Conservation (phyloP, 441 rosid species). For the Populus tomentosa region DNA sequence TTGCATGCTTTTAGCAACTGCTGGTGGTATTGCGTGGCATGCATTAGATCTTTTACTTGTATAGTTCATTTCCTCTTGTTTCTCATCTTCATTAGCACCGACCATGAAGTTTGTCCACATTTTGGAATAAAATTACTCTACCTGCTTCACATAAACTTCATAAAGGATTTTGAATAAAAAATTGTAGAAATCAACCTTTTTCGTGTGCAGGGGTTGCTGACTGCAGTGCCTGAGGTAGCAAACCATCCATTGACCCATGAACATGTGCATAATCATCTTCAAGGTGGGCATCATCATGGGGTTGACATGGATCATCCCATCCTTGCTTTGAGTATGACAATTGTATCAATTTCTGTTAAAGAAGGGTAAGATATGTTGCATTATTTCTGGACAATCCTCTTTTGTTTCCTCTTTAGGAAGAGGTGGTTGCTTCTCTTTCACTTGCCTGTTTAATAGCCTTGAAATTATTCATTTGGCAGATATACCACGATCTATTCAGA, state of each 20-base stretch:
- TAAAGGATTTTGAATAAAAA: background rate
- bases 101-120: background rate
- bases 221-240: constrained; percentile 47
- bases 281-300: constrained; percentile 51
- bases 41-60: constrained; percentile 65
- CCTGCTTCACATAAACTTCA: background rate
- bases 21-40: constrained; percentile 93
- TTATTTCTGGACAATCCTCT: background rate
- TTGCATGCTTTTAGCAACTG: constrained; percentile 84
- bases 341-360: constrained; percentile 76
- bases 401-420: background rate
- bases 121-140: background rate
- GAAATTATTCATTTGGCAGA: background rate
- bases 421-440: background rate
- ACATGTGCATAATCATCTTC: constrained; percentile 34
- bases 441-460: background rate
- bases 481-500: background rate
- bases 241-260: constrained; percentile 33
- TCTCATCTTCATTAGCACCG: constrained; percentile 1
- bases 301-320: constrained; percentile 65
- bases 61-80: constrained; percentile 24
- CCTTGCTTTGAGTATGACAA: constrained; percentile 71
- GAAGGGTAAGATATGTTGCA: constrained; percentile 55
- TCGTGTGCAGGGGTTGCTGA: constrained; percentile 46
- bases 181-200: background rate